Conservation (phyloP, 1,284 basidiomycete genomes). For the Pascua guehoae region DNA sequence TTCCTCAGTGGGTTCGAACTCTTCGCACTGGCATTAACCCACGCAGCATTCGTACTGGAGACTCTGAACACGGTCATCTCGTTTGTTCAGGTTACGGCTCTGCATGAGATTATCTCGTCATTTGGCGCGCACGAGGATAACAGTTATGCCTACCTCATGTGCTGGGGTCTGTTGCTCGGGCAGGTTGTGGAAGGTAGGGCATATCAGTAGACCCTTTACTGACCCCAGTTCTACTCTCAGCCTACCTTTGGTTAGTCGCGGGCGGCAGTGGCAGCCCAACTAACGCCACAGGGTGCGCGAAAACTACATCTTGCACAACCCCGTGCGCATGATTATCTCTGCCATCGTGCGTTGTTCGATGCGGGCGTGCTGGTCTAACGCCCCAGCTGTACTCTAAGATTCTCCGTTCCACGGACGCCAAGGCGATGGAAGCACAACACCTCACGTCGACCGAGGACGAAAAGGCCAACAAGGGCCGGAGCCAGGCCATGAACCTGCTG, state of each 20-base stretch:
- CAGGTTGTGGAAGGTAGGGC: slow-evolving; percentile 27
- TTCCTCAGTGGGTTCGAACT: slow-evolving; percentile 26
- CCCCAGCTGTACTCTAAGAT: slow-evolving; percentile 46
- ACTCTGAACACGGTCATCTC: slow-evolving; percentile 27
- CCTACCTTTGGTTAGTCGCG: slow-evolving; percentile 20
- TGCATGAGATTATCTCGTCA: slow-evolving; percentile 40
- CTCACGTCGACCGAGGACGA: slow-evolving; percentile 24
- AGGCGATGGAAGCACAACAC: slow-evolving; percentile 42
- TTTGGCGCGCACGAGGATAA: slow-evolving; percentile 31
- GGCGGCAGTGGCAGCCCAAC: no score
- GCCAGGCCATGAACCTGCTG: slow-evolving; percentile 46
- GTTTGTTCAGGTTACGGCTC: slow-evolving; percentile 34
- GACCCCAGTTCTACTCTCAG: slow-evolving; percentile 4
- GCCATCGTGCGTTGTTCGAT: slow-evolving; percentile 30
- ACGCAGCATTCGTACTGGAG: slow-evolving; percentile 29
- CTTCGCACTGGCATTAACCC: not conserved
- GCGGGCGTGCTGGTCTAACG: not conserved
- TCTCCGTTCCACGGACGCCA: slow-evolving; percentile 39
- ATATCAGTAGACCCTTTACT: not conserved
- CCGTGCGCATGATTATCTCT: slow-evolving; percentile 36
- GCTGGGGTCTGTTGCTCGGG: slow-evolving; percentile 41
- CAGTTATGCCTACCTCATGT: slow-evolving; percentile 44
- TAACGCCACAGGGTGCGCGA: slow-evolving; percentile 34
- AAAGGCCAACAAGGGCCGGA: slow-evolving; percentile 30
- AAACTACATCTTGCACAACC: slow-evolving; percentile 42